phyloP scores from a whole-genome alignment of 2,329 filamentous ascomycete genomes.

The Chaetomiaceae sp. region DNA sequence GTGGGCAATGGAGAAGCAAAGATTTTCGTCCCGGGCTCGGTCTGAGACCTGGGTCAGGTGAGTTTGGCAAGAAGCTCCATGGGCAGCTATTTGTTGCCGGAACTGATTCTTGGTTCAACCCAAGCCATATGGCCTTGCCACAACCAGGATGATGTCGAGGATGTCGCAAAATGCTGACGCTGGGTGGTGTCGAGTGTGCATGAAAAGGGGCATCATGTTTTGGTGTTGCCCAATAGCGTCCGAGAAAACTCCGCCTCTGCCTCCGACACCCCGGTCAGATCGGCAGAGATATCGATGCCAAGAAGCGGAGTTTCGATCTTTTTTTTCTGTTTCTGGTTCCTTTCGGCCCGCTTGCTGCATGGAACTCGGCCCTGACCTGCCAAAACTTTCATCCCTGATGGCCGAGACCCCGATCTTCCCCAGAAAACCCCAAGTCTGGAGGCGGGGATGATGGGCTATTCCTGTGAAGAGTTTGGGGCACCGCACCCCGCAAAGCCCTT shows the following conservation, averaged over 20 bases:
- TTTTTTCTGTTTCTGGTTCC: background rate
- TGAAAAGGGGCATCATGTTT: too few species aligned
- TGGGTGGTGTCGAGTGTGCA: too few species aligned
- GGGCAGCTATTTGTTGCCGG: too few species aligned
- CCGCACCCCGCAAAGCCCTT: too few species aligned
- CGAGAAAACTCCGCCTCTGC: constrained; percentile 1
- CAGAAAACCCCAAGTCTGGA: background rate
- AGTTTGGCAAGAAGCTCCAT: too few species aligned
- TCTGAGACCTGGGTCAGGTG: too few species aligned
- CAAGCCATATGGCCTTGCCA: too few species aligned
- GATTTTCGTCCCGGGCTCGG: too few species aligned
- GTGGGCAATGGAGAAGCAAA: background rate
- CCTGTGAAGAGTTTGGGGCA: too few species aligned
- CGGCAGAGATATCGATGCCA: constrained; percentile 6
- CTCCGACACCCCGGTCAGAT: constrained; percentile 7
- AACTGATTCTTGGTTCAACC: too few species aligned
- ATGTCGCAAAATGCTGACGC: too few species aligned
- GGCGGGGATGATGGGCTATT: background rate
- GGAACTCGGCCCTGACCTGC: background rate
- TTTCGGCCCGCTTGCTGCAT: background rate
- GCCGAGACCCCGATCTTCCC: background rate
- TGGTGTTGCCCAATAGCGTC: background rate
- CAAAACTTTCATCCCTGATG: background rate
- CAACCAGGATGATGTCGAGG: too few species aligned
- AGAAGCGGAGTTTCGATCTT: background rate